These are phyloP conservation scores for Candida albicans DNA, from an alignment of 1,139 yeast genomes.

Conservation along the genomic window DNA sequence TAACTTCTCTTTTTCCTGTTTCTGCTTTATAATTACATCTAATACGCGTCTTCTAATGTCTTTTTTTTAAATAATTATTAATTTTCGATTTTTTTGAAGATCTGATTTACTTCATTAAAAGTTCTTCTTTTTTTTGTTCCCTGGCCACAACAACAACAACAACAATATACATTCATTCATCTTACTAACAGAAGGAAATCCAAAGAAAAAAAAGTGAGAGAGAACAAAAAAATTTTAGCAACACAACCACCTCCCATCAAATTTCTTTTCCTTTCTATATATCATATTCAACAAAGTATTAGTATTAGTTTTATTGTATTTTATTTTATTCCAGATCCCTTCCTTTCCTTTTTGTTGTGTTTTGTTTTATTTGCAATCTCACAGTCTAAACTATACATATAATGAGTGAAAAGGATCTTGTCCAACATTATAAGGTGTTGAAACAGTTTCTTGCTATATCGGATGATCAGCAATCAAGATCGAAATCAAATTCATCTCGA, in stretches of 20 bases:
- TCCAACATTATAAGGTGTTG: constrained; percentile 50
- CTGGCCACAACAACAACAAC: too few relatives aligned
- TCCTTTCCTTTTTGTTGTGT: neutral
- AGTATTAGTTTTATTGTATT: neutral
- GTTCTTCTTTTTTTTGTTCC: too few relatives aligned
- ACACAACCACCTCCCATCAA: neutral
- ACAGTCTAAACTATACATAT: neutral
- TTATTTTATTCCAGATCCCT: neutral
- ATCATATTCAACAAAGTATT: neutral
- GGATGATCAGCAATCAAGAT: constrained; percentile 44
- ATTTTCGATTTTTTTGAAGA: too few relatives aligned
- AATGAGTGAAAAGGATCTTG: constrained; percentile 42
- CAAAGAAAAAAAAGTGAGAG: too few relatives aligned
- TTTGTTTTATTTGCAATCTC: neutral
- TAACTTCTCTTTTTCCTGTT: too few relatives aligned
- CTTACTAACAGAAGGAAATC: too few relatives aligned
- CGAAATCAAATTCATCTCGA: constrained; percentile 51
- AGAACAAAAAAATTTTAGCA: neutral
- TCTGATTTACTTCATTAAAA: too few relatives aligned
- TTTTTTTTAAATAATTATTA: too few relatives aligned
- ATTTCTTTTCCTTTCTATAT: neutral
- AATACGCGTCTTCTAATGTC: too few relatives aligned
- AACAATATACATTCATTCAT: too few relatives aligned
- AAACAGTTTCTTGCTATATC: constrained; percentile 55
- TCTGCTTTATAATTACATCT: too few relatives aligned